These are phyloP conservation scores for Phytopythium mirpurense DNA, from an alignment of 352 stramenopile species.

Conservation along the genomic window DNA sequence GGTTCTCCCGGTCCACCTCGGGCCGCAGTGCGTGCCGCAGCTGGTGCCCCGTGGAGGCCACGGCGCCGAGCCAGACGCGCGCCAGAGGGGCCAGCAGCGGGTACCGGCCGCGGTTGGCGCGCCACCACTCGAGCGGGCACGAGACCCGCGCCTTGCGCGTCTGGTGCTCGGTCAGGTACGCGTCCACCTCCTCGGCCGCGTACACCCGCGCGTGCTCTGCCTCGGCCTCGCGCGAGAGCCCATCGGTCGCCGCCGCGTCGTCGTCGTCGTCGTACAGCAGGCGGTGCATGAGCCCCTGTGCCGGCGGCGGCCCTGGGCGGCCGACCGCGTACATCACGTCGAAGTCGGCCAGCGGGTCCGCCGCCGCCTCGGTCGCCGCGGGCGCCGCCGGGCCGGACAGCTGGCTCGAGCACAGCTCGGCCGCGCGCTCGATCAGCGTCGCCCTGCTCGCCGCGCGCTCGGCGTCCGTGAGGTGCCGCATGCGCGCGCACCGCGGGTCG, in stretches of 20 bases:
- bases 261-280: constrained; percentile 50
- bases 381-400: constrained; percentile 6
- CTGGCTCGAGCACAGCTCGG: constrained; percentile 22
- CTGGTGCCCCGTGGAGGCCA: constrained; percentile 6
- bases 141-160: constrained; percentile 32
- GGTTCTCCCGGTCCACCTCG: constrained; percentile 10
- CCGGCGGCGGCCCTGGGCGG: constrained; percentile 1
- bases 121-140: constrained; percentile 45
- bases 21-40: constrained; percentile 2
- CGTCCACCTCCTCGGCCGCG: constrained; percentile 28
- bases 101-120: constrained; percentile 30
- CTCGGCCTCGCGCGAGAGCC: constrained; percentile 27
- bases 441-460: constrained; percentile 22
- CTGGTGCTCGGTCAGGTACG: constrained; percentile 40
- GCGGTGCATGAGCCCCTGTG: constrained; percentile 42
- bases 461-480: constrained; percentile 37
- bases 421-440: constrained; percentile 10
- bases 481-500: constrained; percentile 37
- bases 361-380: not conserved
- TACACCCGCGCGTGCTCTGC: constrained; percentile 31
- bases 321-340: constrained; percentile 27
- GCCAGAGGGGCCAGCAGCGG: constrained; percentile 33
- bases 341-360: constrained; percentile 21
- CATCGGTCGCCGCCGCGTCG: constrained; percentile 21
- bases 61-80: constrained; percentile 30